Conservation (phyloP, 192 early-diverging fungal genomes). For the Gaertneriomyces sp. region DNA sequence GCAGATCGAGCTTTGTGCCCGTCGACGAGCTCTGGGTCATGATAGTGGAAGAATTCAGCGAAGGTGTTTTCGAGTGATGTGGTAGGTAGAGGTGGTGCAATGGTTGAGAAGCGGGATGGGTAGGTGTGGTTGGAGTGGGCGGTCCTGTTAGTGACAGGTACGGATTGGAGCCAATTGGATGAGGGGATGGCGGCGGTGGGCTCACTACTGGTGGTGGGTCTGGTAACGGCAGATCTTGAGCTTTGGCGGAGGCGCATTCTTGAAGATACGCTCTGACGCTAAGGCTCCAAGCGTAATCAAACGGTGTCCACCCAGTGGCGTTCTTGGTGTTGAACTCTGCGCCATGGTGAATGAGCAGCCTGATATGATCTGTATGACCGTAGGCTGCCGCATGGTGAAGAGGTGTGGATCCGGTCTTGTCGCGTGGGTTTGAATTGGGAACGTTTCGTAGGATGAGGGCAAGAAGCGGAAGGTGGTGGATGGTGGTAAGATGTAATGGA, state of each 20-base stretch:
- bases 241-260: slow-evolving; percentile 16
- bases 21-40: too few relatives aligned
- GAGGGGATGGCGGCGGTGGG: background rate
- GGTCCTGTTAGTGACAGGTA: too few relatives aligned
- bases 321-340: slow-evolving; percentile 42
- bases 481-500: too few relatives aligned
- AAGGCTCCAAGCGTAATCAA: slow-evolving; percentile 47
- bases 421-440: slow-evolving; percentile 24
- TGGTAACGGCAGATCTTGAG: background rate
- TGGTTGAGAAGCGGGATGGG: too few relatives aligned
- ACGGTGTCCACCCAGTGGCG: slow-evolving; percentile 42
- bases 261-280: slow-evolving; percentile 40
- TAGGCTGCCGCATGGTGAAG: slow-evolving; percentile 48
- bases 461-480: too few relatives aligned
- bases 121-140: too few relatives aligned
- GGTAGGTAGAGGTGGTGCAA: too few relatives aligned
- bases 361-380: slow-evolving; percentile 43
- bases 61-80: too few relatives aligned
- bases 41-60: too few relatives aligned
- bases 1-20: too few relatives aligned
- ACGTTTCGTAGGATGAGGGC: too few relatives aligned
- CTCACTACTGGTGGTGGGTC: background rate
- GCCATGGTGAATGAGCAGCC: slow-evolving; percentile 41
- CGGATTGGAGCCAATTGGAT: background rate
- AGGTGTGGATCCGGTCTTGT: slow-evolving; percentile 45